Conservation (phyloP, 1,284 basidiomycete species). For the Sanghuangporus weigelae region DNA sequence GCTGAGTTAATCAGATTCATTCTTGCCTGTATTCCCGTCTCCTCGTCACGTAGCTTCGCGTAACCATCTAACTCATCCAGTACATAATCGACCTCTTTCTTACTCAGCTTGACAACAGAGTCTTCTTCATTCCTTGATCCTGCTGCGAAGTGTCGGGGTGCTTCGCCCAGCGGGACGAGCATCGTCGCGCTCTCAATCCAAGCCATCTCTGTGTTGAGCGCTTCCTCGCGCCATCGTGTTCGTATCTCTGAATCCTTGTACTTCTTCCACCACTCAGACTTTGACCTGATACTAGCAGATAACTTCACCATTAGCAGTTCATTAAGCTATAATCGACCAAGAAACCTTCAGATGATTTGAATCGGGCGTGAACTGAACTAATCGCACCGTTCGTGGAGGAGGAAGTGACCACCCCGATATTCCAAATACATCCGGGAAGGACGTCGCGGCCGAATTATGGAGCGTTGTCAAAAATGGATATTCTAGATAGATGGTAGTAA, state of each 20-base stretch:
- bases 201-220: constrained; percentile 20
- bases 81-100: constrained; percentile 41
- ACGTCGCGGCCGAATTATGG: neutral
- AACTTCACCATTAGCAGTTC: constrained; percentile 46
- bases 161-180: neutral
- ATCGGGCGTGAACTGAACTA: neutral
- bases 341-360: neutral
- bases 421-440: neutral
- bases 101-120: neutral
- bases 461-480: too few relatives aligned
- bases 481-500: too few relatives aligned
- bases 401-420: neutral
- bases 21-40: constrained; percentile 32
- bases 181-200: constrained; percentile 25
- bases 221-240: constrained; percentile 31
- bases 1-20: neutral
- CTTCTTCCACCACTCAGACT: constrained; percentile 38
- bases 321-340: constrained; percentile 29
- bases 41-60: constrained; percentile 35
- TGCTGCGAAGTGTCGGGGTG: neutral
- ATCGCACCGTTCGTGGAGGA: neutral
- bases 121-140: neutral
- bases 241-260: constrained; percentile 27
- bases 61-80: constrained; percentile 47
- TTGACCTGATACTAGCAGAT: constrained; percentile 39